Evolutionary conservation across 2,329 filamentous ascomycete species (phyloP).

Genomic region (Fusarium verticillioides): DNA sequence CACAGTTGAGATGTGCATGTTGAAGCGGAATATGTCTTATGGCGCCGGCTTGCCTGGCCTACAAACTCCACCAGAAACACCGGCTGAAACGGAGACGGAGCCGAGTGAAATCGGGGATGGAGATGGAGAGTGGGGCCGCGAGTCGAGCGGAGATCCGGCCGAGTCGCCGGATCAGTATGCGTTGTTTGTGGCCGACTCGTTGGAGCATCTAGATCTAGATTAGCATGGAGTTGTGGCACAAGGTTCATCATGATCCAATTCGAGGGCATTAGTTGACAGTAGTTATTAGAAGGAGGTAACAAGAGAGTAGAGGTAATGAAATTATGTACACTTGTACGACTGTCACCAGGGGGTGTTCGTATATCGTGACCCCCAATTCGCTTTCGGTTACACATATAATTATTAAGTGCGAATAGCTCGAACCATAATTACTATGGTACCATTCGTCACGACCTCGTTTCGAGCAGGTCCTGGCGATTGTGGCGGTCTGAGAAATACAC

Average conservation of each 20-base stretch:
- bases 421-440: neutral
- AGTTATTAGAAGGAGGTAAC: neutral
- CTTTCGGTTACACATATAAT: neutral
- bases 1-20: slow-evolving; percentile 73
- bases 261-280: neutral
- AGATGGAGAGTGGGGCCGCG: slow-evolving; percentile 28
- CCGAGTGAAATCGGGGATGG: slow-evolving; percentile 58
- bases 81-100: slow-evolving; percentile 66
- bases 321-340: neutral
- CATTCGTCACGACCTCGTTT: neutral
- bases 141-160: slow-evolving; percentile 21
- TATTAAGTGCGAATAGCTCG: neutral
- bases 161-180: slow-evolving; percentile 30
- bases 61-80: slow-evolving; percentile 65
- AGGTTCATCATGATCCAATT: neutral
- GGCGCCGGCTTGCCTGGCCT: slow-evolving; percentile 49
- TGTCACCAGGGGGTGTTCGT: neutral
- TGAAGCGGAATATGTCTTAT: slow-evolving; percentile 58
- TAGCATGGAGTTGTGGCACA: slow-evolving; percentile 22
- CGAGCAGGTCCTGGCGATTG: neutral
- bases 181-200: slow-evolving; percentile 34
- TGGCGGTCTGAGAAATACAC: neutral
- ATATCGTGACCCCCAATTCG: neutral
- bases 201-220: slow-evolving; percentile 44
- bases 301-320: neutral